These are phyloP conservation scores for Moniliella sp. DNA, from an alignment of 1,284 basidiomycete genomes.

Conservation along the genomic window DNA sequence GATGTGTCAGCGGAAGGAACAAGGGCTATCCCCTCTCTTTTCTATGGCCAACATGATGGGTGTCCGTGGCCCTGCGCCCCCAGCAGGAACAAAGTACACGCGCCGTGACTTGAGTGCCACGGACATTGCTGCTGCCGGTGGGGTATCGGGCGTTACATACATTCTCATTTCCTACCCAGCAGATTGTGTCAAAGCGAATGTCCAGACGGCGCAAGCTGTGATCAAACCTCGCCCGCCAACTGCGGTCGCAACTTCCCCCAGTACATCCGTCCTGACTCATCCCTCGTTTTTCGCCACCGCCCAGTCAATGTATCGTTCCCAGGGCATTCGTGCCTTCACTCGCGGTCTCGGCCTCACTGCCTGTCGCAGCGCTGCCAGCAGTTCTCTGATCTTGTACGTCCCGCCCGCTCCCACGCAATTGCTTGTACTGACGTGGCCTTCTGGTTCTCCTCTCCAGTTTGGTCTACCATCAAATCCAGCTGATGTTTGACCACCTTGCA, in stretches of 20 bases:
- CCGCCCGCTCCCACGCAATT: no score
- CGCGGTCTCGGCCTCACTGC: constrained; percentile 81
- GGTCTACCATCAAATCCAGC: no score
- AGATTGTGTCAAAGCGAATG: constrained; percentile 76
- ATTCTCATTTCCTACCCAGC: constrained; percentile 44
- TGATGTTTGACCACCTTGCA: no score
- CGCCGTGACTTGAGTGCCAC: constrained; percentile 45
- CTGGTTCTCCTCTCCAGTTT: no score
- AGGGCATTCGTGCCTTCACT: constrained; percentile 67
- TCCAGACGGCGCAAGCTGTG: constrained; percentile 63
- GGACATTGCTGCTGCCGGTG: constrained; percentile 67
- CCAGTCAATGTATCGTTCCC: constrained; percentile 49
- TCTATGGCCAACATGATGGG: neutral
- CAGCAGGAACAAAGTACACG: constrained; percentile 3
- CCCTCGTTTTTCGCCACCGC: no score
- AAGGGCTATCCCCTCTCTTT: constrained; percentile 4
- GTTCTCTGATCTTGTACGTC: no score
- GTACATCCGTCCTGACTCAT: no score
- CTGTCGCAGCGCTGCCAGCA: constrained; percentile 51
- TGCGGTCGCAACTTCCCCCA: constrained; percentile 40
- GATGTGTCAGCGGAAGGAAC: no score
- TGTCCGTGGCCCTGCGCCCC: constrained; percentile 16
- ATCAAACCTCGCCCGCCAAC: constrained; percentile 1
- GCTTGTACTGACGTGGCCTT: no score
- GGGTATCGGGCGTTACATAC: constrained; percentile 63